Base-by-base conservation (phyloP, 306 rosid genomes). In the Trichosanthes cucumerina region DNA sequence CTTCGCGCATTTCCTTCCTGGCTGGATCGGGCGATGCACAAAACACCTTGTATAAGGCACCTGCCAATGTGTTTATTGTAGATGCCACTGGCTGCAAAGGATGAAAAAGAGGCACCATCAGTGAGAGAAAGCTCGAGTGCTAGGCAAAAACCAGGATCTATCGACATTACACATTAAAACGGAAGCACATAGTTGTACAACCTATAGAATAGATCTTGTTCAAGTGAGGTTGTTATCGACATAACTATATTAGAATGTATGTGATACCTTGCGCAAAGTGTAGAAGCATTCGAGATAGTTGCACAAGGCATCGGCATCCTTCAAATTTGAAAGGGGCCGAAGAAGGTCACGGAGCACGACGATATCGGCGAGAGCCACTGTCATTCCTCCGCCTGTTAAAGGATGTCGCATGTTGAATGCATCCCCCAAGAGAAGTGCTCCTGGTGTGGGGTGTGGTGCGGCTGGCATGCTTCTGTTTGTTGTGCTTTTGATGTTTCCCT, bases 11-110 rank as follows among this genome's bases (percentile, higher is more conserved):
- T 81, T 91, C 93, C 76, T 87, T 83, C 83, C 86, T 84, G n/a
- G 89, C 88, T 14, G 90, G 92, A 69, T 87, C 87, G 18, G 92
- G 86, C 1, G 96, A 85, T 56, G 90, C 86, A 65, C 90, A 84
- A 14, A 86, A 86, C 38, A 84, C 73, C 10, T 44, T 44, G 78
- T 78, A 65, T 19, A 82, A 31, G 24, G 80, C 84, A 11, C 79
- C 81, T 39, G 91, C 91, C 82, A 91, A 49, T 38, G 91, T 87
- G 82, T 91, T 87, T 74, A 88, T 87, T 31, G 91, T 91, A 33
- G 89, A 86, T 77, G 96, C 89, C 83, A 91, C 87, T 33, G 92
- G 92, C 96, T 88, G 90, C 82, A 77, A 80, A 15, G 49, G 33
- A 79, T 46, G 23, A 58, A 21, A 14, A 18, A 59, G 0, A 38